Percentiles rank a stretch among this genome's conserved stretches.
Evolutionary conservation across 2,329 filamentous ascomycete species (phyloP).

Genomic region (Neopestalotiopsis sp.): DNA sequence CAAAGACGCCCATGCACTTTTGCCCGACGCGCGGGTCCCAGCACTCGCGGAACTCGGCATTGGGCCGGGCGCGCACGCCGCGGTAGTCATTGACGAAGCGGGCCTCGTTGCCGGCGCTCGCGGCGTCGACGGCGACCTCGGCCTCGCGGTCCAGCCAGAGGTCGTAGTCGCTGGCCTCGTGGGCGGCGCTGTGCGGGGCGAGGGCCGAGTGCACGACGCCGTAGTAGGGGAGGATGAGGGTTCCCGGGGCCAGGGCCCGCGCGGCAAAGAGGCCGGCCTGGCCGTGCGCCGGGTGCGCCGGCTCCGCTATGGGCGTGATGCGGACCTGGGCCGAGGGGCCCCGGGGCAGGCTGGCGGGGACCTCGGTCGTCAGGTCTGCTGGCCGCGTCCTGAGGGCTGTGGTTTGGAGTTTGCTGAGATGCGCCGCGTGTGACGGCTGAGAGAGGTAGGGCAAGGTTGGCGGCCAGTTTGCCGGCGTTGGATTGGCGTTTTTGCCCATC

Average conservation of each 20-base stretch:
- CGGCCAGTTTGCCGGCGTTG: conserved; percentile 64
- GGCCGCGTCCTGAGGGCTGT: conserved; percentile 42
- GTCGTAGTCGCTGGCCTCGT: conserved; percentile 66
- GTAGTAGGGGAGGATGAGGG: conserved; percentile 66
- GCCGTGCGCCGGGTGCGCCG: conserved; percentile 61
- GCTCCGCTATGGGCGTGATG: conserved; percentile 58
- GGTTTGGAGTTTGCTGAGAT: conserved; percentile 49
- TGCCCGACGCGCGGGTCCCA: conserved; percentile 60
- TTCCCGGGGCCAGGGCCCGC: conserved; percentile 56
- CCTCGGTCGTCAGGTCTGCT: conserved; percentile 34
- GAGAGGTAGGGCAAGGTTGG: conserved; percentile 56
- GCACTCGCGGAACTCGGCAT: conserved; percentile 64
- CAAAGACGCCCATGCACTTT: conserved; percentile 64
- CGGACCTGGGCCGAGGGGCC: conserved; percentile 56
- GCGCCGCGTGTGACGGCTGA: conserved; percentile 52
- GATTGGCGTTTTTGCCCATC: conserved; percentile 34
- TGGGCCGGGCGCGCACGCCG: conserved; percentile 58
- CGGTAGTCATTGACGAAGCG: conserved; percentile 72
- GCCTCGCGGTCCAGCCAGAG: conserved; percentile 65
- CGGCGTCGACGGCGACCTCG: conserved; percentile 66
- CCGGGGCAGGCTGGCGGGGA: conserved; percentile 42
- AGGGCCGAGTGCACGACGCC: conserved; percentile 59
- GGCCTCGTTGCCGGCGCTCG: conserved; percentile 64
- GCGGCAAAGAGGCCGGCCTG: conserved; percentile 68
- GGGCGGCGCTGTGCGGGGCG: conserved; percentile 34